Evolutionary conservation across 2,329 filamentous ascomycete species (phyloP), one percentile per base, ranked within the genome.

Genomic region (Kalmusia sp.): DNA sequence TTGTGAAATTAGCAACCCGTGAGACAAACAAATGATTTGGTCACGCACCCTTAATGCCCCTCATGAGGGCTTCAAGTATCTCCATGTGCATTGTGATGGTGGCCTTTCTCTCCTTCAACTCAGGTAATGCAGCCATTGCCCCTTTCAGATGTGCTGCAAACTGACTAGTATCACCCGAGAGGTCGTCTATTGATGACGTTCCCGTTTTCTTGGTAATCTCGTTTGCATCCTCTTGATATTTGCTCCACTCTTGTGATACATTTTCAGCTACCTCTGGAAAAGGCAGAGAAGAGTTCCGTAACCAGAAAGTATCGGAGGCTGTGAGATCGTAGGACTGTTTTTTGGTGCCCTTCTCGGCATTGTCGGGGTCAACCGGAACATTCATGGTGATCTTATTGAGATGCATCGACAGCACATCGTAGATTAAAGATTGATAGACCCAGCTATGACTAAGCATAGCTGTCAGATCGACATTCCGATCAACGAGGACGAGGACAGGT

Each of bases 381-480:
- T 96, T 92, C 38, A 99, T 90, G 1, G 92, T 97, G 63, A 99
- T 98, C 30, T 93, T 89, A 72, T 98, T 99, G 33, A 97, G 83
- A 68, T 90, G 86, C 86, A 92, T 91, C 46, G 87, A 84, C 37
- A 91, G 80, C 4, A 92, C 88, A 73, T 92, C 87, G 59, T 88
- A 90, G 14, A 96, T 90, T 9, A 96, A 80, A 6, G 91, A 95
- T 73, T 96, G 92, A 65, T 96, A 89, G 57, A 86, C 92, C 90
- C 90, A 93, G 1, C 93, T 97, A 76, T 99, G 95, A 12, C 93
- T 97, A n/a, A 99, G 84, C 95, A 99, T 98, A 2, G 95, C 93
- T 59, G 96, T 92, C 48, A 99, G 79, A 74, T 99, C 95, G 38
- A 99, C 88, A 68, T 97, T 98, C 63, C 95, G 88, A 76, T 99